A percentile compares a stretch with the other conserved stretches of the same genome.
Evolutionary conservation across 352 stramenopile species (phyloP).

Genomic region (Phytophthora aleatoria): DNA sequence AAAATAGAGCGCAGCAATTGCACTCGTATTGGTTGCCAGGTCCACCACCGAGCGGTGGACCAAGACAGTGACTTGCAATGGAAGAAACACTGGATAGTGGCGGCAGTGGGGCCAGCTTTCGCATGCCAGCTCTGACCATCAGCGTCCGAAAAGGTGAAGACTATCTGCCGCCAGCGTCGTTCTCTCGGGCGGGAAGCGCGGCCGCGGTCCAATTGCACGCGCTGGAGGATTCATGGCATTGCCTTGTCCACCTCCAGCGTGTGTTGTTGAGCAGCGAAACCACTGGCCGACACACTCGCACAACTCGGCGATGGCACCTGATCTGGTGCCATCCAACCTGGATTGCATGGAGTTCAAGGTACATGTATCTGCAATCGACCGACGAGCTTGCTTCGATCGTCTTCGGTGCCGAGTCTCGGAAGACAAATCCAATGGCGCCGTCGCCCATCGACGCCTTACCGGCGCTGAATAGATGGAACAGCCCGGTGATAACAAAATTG

Average conservation of each 20-base stretch:
- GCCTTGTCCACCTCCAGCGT: constrained; percentile 21
- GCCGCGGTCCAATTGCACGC: constrained; percentile 16
- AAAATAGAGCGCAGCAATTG: constrained; percentile 23
- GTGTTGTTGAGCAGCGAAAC: constrained; percentile 27
- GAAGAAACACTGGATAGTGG: constrained; percentile 3
- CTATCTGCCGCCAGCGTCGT: constrained; percentile 4
- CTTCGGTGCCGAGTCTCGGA: not conserved
- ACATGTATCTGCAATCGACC: constrained; percentile 16
- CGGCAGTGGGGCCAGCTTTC: not conserved
- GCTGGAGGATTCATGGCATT: constrained; percentile 6
- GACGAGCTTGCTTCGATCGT: constrained; percentile 9
- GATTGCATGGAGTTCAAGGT: constrained; percentile 1
- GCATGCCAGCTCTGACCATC: constrained; percentile 3
- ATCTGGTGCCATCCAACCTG: not conserved
- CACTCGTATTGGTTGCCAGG: not conserved
- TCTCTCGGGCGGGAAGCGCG: constrained; percentile 9
- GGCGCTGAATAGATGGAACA: constrained; percentile 7
- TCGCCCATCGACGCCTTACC: not conserved
- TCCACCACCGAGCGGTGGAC: constrained; percentile 8
- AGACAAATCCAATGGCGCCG: constrained; percentile 16
- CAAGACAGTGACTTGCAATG: constrained; percentile 1
- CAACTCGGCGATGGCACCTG: constrained; percentile 25
- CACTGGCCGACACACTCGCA: constrained; percentile 14
- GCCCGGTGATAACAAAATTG: not conserved
- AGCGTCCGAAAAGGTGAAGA: not conserved